These are phyloP conservation scores for Pseudocercospora cruenta DNA, from an alignment of 2,329 filamentous ascomycete genomes.

Conservation along the genomic window DNA sequence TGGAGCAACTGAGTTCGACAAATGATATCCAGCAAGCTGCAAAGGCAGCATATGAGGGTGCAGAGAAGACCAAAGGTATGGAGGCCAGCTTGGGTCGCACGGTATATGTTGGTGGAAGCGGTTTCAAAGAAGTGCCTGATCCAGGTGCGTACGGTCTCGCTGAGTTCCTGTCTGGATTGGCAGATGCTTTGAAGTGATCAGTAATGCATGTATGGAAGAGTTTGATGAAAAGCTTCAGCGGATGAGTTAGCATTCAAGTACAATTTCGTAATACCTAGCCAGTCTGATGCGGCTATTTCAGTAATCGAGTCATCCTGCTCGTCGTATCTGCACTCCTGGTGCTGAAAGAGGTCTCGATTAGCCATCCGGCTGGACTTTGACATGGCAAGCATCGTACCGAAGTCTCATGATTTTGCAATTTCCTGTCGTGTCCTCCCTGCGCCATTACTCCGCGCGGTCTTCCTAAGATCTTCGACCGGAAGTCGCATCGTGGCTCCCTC, in stretches of 20 bases:
- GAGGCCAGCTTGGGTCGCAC: constrained; percentile 81
- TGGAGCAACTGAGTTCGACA: constrained; percentile 68
- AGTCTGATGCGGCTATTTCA: constrained; percentile 12
- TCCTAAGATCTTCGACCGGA: background rate
- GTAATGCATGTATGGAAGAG: background rate
- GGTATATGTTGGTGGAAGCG: constrained; percentile 78
- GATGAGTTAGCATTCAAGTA: constrained; percentile 12
- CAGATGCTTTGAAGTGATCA: constrained; percentile 52
- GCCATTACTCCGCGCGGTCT: constrained; percentile 3
- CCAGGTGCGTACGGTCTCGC: constrained; percentile 79
- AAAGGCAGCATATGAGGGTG: constrained; percentile 72
- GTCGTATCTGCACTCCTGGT: background rate
- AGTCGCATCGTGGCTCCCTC: background rate
- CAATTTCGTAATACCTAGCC: constrained; percentile 27
- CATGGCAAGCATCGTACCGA: background rate
- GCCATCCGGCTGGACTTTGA: background rate
- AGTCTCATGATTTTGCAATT: background rate
- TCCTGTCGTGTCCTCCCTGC: background rate
- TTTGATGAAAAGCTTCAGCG: constrained; percentile 11
- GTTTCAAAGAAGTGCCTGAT: constrained; percentile 73
- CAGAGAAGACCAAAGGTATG: constrained; percentile 89
- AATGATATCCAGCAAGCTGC: constrained; percentile 74
- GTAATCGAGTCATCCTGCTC: constrained; percentile 10
- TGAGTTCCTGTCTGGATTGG: constrained; percentile 79
- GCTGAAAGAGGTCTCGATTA: background rate